These are phyloP conservation scores for Knoxdaviesia proteae DNA, from an alignment of 2,329 filamentous ascomycete genomes.

Conservation along the genomic window DNA sequence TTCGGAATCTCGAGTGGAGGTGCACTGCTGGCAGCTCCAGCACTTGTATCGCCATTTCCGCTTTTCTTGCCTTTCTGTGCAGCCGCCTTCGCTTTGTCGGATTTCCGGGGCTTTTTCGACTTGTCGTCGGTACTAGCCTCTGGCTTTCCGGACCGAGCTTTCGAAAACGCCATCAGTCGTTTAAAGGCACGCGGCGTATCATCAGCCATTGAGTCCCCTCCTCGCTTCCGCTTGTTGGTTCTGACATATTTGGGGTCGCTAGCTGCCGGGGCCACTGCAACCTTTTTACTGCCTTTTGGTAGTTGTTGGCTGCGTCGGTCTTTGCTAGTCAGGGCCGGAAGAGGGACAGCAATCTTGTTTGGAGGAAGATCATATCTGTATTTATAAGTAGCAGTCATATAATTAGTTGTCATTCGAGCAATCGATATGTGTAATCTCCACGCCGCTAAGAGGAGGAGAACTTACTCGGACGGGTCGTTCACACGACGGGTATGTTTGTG, in stretches of 20 bases:
- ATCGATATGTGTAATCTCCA: neutral
- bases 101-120: neutral
- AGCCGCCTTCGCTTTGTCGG: too few relatives aligned
- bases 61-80: too few relatives aligned
- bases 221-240: conserved; percentile 3
- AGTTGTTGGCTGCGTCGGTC: conserved; percentile 8
- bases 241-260: conserved; percentile 1
- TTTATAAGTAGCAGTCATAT: neutral
- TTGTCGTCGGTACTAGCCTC: neutral
- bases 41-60: too few relatives aligned
- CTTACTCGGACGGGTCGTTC: conserved; percentile 32
- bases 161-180: conserved; percentile 57
- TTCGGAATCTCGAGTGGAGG: conserved; percentile 25
- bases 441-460: conserved; percentile 1
- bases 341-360: conserved; percentile 24
- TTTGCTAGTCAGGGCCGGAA: conserved; percentile 16
- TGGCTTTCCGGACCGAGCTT: conserved; percentile 7
- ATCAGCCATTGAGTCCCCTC: conserved; percentile 28
- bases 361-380: conserved; percentile 28
- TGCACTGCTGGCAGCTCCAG: too few relatives aligned
- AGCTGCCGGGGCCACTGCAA: neutral
- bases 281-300: neutral
- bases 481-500: conserved; percentile 64
- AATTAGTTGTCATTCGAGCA: neutral
- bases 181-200: conserved; percentile 79